Base-by-base conservation (phyloP, 1,284 basidiomycete species). In the Erythrobasidium hasegawianum region DNA sequence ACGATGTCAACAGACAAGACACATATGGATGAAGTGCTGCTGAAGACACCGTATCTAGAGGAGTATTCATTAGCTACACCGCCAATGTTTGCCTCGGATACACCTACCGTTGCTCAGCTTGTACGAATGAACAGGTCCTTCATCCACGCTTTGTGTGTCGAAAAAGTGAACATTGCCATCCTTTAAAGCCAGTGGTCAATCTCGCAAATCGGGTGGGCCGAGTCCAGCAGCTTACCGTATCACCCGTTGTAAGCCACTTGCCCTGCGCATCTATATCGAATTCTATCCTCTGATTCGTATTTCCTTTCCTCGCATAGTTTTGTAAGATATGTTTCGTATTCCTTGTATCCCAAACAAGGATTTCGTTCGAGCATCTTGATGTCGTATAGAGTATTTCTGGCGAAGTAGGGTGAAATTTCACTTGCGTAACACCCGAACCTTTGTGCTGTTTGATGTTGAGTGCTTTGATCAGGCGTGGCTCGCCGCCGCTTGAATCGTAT, bases 221-320 rank as follows among this genome's bases (percentile, higher is more conserved):
- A 5, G 8, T 16, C 10, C 22, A 4, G n/a, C 14, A 40, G n/a
- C 9, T n/a, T 24, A 88, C 90, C 80, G 87, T 83, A 74, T 86
- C 85, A 1, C 91, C 92, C 0, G 83, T 79, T 27, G 81, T 82
- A 24, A 95, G 73, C 80, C 84, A 87, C 49, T 79, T 81, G 0
- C 91, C 91, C 57, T 82, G 80, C 14, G 82, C 73, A 74, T 95
- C 90, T 0, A 94, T 75, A 71, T 90, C 89, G 73, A 95, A 94
- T 26, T 79, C 77, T 18, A 87, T 78, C 69, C 84, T 85, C 77
- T 94, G 91, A 74, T 94, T 93, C 18, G 88, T 88, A 55, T 73
- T 70, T 13, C 75, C 76, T n/a, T 61, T 47, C 52, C 78, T 68
- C n/a, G 60, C 26, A 7, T 74, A 41, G 22, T 50, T 22, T 38